Percentiles rank a stretch among this genome's conserved stretches.
Evolutionary conservation across 2,329 filamentous ascomycete species (phyloP).

Genomic region (Penicillium olsonii): DNA sequence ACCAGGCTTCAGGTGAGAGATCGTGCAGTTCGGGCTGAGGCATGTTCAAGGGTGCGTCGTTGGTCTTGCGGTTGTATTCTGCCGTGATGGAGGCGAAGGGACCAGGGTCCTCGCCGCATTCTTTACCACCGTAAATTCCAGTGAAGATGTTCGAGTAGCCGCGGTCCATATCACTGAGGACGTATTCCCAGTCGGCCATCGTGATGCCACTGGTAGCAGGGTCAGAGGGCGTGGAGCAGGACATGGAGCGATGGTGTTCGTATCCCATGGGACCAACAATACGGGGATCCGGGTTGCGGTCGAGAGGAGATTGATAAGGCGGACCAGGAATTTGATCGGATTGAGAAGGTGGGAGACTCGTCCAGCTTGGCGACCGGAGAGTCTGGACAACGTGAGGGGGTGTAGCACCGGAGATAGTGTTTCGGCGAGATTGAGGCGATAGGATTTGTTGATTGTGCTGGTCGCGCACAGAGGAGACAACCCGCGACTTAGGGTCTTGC

Average conservation of each 20-base stretch:
- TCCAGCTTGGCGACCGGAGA: constrained; percentile 35
- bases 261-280: constrained; percentile 44
- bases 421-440: constrained; percentile 27
- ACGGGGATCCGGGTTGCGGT: constrained; percentile 41
- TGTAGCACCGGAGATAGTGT: constrained; percentile 36
- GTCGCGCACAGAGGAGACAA: constrained; percentile 25
- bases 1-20: constrained; percentile 43
- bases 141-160: constrained; percentile 76
- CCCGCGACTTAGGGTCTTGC: constrained; percentile 39
- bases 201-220: constrained; percentile 49
- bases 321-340: constrained; percentile 21
- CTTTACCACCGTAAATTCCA: constrained; percentile 49
- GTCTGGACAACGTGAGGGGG: constrained; percentile 27
- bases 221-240: constrained; percentile 49
- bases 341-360: constrained; percentile 26
- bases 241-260: constrained; percentile 29
- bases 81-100: constrained; percentile 38
- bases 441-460: constrained; percentile 25
- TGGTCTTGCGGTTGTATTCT: constrained; percentile 32
- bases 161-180: constrained; percentile 77
- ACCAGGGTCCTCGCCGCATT: constrained; percentile 38
- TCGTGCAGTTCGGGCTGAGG: constrained; percentile 34
- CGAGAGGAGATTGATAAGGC: constrained; percentile 22
- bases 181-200: constrained; percentile 76
- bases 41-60: constrained; percentile 18